Evolutionary conservation across 2,329 filamentous ascomycete genomes (phyloP).

Genomic region (Taxawa tesnikishii): DNA sequence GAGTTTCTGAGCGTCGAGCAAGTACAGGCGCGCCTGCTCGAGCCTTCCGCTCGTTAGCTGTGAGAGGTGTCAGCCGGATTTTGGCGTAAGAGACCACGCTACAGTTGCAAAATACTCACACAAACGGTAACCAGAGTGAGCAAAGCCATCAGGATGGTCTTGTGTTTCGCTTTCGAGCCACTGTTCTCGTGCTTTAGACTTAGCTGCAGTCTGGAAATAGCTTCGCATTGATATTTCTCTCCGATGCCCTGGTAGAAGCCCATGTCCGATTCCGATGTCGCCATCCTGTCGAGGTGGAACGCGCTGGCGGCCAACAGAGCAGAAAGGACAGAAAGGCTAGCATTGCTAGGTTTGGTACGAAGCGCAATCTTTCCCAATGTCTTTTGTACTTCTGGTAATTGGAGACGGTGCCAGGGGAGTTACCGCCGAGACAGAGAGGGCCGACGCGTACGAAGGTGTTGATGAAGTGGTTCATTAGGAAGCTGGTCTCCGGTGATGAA

Average conservation of each 20-base stretch:
- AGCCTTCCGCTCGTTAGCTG: conserved; percentile 12
- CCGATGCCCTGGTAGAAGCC: not conserved
- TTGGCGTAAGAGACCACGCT: too few relatives aligned
- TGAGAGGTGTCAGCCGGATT: not conserved
- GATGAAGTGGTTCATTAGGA: too few relatives aligned
- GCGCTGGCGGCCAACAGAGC: conserved; percentile 5
- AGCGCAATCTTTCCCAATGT: conserved; percentile 4
- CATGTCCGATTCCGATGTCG: too few relatives aligned
- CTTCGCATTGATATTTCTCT: conserved; percentile 1
- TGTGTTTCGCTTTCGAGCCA: conserved; percentile 5
- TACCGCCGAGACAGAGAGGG: conserved; percentile 3
- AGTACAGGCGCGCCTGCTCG: conserved; percentile 20
- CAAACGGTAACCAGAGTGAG: conserved; percentile 6
- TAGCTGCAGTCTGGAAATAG: conserved; percentile 4
- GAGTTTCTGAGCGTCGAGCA: conserved; percentile 26
- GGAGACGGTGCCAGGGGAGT: conserved; percentile 4
- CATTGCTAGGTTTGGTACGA: conserved; percentile 4
- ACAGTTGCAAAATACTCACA: conserved; percentile 1
- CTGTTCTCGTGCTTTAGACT: conserved; percentile 2
- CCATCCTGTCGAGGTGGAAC: conserved; percentile 4
- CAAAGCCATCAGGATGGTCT: conserved; percentile 6
- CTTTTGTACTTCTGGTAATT: conserved; percentile 3
- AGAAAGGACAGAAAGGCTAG: conserved; percentile 3
- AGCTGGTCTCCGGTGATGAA: conserved; percentile 2
- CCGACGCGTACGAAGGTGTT: too few relatives aligned